Evolutionary conservation across 2,329 filamentous ascomycete species (phyloP), one percentile per base, ranked within the genome.

Genomic region (Trichothecium roseum): DNA sequence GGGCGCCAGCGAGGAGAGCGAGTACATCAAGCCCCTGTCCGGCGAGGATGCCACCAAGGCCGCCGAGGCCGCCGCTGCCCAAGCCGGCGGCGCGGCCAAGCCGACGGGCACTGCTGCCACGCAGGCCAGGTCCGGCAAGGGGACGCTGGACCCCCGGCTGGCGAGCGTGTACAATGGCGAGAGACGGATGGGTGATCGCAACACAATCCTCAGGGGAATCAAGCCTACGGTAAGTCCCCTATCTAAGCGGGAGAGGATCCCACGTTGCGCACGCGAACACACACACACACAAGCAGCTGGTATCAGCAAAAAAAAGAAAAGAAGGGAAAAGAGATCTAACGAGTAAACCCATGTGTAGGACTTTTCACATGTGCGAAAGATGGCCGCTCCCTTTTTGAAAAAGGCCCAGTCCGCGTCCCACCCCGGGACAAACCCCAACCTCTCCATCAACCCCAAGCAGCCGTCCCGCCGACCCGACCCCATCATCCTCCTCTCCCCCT

Each of bases 401-500:
- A 75, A 77, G 53, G 56, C 68, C 20, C 51, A 62, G 43, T 52
- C 67, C 45, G 47, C 57, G 30, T 48, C 59, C 14, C 59, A 48
- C 40, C 50, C 63, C 20, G 50, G 59, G 30, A 55, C 54, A 38
- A 68, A 63, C 45, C 56, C 65, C 8, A 47, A 69, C 7, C 61
- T 77, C 12, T 57, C 69, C 3, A 60, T 73, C 35, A 75, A 76
- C 51, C 70, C 66, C 42, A 74, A 69, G 55, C 47, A 53, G 10
- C 62, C 66, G 20, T 51, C 57, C 31, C 27, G 35, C 32, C 63
- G 74, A 39, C 71, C 73, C 27, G 71, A 94, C 54, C 91, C 91
- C 33, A 98, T 98, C 60, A 95, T 98, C 56, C 79, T 98, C 18
- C 80, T 98, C 41, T 96, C 91, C 0, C 91, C 91, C 2, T 96